Evolutionary conservation across 106 monocot genomes (phyloP).

Genomic region (Dioscorea zingiberensis): DNA sequence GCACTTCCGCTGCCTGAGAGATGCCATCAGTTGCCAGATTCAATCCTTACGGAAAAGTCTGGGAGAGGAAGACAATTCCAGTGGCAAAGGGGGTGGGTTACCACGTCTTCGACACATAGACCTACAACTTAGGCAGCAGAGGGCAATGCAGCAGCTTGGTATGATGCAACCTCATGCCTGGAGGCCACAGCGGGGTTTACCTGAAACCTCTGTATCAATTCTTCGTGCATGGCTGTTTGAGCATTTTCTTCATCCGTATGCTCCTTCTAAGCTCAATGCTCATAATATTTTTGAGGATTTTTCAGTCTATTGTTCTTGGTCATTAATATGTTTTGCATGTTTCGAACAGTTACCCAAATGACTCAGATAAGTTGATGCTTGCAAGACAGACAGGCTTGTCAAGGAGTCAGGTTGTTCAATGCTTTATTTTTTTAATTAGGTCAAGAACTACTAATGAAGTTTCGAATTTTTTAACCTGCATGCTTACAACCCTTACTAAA

Average conservation of each 20-base stretch:
- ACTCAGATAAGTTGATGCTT: slow-evolving; percentile 87
- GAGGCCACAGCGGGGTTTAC: slow-evolving; percentile 90
- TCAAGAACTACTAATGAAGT: too few species aligned
- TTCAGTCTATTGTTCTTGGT: neutral
- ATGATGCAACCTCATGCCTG: slow-evolving; percentile 69
- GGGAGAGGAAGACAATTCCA: slow-evolving; percentile 55
- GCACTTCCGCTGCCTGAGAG: slow-evolving; percentile 79
- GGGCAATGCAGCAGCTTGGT: slow-evolving; percentile 66
- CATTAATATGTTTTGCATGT: neutral
- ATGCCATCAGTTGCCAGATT: slow-evolving; percentile 77
- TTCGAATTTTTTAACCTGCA: too few species aligned
- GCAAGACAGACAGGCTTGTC: slow-evolving; percentile 85
- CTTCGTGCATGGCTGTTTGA: slow-evolving; percentile 96
- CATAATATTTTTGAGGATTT: too few species aligned
- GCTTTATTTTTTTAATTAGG: slow-evolving; percentile 1
- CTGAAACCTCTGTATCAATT: slow-evolving; percentile 72
- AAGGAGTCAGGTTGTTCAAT: slow-evolving; percentile 60
- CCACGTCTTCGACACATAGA: slow-evolving; percentile 73
- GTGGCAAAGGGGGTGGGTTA: slow-evolving; percentile 32
- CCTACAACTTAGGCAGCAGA: slow-evolving; percentile 74
- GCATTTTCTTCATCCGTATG: slow-evolving; percentile 94
- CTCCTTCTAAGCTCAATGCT: neutral
- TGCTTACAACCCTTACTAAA: too few species aligned
- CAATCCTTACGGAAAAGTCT: slow-evolving; percentile 35
- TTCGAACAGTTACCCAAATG: slow-evolving; percentile 75